A percentile compares a stretch with the other conserved stretches of the same genome.
Evolutionary conservation across 2,329 filamentous ascomycete genomes (phyloP).

Genomic region (Botrytis elliptica): DNA sequence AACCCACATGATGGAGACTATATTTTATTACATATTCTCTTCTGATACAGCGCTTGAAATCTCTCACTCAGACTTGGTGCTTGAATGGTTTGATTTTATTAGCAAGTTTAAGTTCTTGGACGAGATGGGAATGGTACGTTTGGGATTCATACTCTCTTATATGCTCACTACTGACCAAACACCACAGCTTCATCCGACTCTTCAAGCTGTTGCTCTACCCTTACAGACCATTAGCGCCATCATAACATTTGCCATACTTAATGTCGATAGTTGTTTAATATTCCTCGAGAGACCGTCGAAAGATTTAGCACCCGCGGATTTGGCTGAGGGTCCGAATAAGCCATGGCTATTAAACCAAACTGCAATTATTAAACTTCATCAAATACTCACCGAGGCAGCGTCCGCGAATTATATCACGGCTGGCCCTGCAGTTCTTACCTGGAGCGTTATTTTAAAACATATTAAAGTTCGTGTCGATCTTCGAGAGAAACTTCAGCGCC

Average conservation of each 20-base stretch:
- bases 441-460: conserved; percentile 72
- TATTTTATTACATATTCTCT: conserved; percentile 68
- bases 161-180: conserved; percentile 17
- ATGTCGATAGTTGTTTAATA: conserved; percentile 41
- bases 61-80: conserved; percentile 56
- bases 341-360: conserved; percentile 69
- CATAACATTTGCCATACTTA: conserved; percentile 71
- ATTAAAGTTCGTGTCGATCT: conserved; percentile 44
- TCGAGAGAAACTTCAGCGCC: conserved; percentile 17
- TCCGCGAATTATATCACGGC: conserved; percentile 58
- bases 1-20: conserved; percentile 68
- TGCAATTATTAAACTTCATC: conserved; percentile 71
- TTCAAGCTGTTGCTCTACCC: conserved; percentile 51
- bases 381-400: conserved; percentile 61
- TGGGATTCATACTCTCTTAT: background rate
- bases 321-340: conserved; percentile 41
- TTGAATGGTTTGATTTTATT: conserved; percentile 69
- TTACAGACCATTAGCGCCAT: conserved; percentile 69
- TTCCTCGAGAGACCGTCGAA: conserved; percentile 38
- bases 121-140: conserved; percentile 52
- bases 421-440: conserved; percentile 74
- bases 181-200: conserved; percentile 29
- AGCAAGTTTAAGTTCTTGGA: conserved; percentile 70
- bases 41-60: conserved; percentile 47
- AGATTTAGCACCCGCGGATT: conserved; percentile 34